Percentiles rank a stretch among this genome's conserved stretches.
Evolutionary conservation across 352 stramenopile genomes (phyloP).

Genomic region (Phytophthora vignae): DNA sequence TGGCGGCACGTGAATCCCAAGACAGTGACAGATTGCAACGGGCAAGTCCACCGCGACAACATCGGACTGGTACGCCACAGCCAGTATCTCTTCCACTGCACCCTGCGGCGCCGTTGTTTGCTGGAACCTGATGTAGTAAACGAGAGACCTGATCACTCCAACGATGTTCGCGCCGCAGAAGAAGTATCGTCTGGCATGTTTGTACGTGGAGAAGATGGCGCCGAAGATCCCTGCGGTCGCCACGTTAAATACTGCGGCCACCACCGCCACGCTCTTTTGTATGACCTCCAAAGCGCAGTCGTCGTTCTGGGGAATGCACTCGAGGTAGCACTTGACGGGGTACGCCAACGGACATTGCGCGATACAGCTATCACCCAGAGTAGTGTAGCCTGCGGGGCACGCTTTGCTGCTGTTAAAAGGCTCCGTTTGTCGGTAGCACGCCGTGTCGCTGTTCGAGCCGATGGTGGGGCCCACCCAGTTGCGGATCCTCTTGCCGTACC

Average conservation of each 20-base stretch:
- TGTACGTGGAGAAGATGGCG: slow-evolving; percentile 8
- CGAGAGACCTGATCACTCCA: slow-evolving; percentile 24
- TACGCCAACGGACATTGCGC: slow-evolving; percentile 54
- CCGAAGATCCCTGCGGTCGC: slow-evolving; percentile 31
- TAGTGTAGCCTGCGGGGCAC: slow-evolving; percentile 22
- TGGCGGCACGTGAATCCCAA: slow-evolving; percentile 23
- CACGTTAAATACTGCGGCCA: slow-evolving; percentile 28
- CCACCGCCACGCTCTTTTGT: slow-evolving; percentile 13
- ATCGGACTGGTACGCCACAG: slow-evolving; percentile 30
- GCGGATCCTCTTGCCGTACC: slow-evolving; percentile 38
- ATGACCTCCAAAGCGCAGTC: slow-evolving; percentile 15
- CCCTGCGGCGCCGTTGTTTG: slow-evolving; percentile 24
- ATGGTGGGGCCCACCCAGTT: slow-evolving; percentile 38
- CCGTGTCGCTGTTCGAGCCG: slow-evolving; percentile 17
- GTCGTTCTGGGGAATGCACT: slow-evolving; percentile 23
- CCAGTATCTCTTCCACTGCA: slow-evolving; percentile 18
- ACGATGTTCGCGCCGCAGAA: slow-evolving; percentile 33
- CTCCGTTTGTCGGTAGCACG: slow-evolving; percentile 25
- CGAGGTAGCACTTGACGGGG: slow-evolving; percentile 26
- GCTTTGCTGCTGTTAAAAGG: slow-evolving; percentile 18
- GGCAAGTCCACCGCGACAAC: slow-evolving; percentile 32
- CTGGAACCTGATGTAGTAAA: slow-evolving; percentile 29
- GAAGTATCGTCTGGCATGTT: slow-evolving; percentile 13
- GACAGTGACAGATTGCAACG: slow-evolving; percentile 29
- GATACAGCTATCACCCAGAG: slow-evolving; percentile 9